Base-by-base conservation (phyloP, 1,284 basidiomycete species). In the Xerocomus minutiporus region DNA sequence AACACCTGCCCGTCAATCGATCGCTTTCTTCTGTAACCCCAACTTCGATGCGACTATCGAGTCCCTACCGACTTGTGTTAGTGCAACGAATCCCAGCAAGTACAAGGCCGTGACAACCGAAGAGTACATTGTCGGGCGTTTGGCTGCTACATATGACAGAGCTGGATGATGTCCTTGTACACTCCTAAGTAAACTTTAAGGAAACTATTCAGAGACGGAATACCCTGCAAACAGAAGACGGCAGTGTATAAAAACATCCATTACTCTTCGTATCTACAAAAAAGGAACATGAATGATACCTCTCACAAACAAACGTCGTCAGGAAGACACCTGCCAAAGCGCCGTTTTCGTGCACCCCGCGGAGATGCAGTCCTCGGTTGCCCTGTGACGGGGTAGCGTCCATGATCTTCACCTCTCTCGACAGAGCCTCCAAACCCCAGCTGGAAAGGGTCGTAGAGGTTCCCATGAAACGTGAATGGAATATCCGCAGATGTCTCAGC, bases 1-100 rank as follows among this genome's bases (percentile, higher is more conserved):
- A 53, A 88, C 82, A 0, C 83, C 89, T 0, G 69, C 74, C 3
- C 79, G 91, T 28, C 88, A 91, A 65, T 90, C 86, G 11, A 87
- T 93, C 53, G 91, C 88, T 5, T 93, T 89, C 75, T 93, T 93
- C 72, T 90, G 86, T 73, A 93, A 91, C 61, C 90, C 91, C 7
- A 91, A 93, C 59, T 81, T 82, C 54, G 77, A 78, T 43, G 75
- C 86, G 13, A 72, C 78, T 53, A 86, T 93, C 55, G 74, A 82
- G 25, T 88, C 88, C 60, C 70, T 93, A 40, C 88, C 91, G 25
- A 86, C 80, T 54, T 90, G 88, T 61, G 79, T 82, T 15, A 69
- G 73, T 26, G 73, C 75, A 52, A 73, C 76, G 28, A 88, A 60
- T 46, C 65, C 65, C 8, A 61, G 61, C 51, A 78, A 77, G 69